Evolutionary conservation across 805 yeast genomes (phyloP).

Genomic region (Teunomyces stri): DNA sequence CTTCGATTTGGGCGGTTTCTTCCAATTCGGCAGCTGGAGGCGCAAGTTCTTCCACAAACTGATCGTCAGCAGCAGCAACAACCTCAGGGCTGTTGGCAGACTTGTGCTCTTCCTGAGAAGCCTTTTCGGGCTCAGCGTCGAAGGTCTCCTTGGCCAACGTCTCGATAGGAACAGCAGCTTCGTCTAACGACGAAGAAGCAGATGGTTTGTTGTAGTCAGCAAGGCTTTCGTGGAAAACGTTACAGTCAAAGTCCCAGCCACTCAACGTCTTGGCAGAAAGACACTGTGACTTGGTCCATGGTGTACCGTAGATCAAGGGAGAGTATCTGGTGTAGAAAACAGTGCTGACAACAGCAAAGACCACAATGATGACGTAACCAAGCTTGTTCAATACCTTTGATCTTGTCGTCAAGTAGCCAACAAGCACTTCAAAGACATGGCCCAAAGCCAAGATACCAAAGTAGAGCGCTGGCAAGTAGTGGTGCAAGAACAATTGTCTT

Average conservation of each 20-base stretch:
- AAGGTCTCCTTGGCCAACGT: slow-evolving; percentile 27
- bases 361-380: slow-evolving; percentile 45
- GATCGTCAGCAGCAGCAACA: not conserved
- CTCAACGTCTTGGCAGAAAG: slow-evolving; percentile 53
- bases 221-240: slow-evolving; percentile 41
- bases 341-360: slow-evolving; percentile 49
- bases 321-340: slow-evolving; percentile 60
- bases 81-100: not conserved
- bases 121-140: slow-evolving; percentile 4
- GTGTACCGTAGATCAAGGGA: slow-evolving; percentile 73
- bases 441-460: slow-evolving; percentile 78
- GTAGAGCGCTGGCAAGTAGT: slow-evolving; percentile 88
- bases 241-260: slow-evolving; percentile 91
- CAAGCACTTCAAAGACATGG: slow-evolving; percentile 58
- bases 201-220: slow-evolving; percentile 20
- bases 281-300: slow-evolving; percentile 77
- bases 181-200: slow-evolving; percentile 6
- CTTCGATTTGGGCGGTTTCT: slow-evolving; percentile 9
- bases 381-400: slow-evolving; percentile 41
- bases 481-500: slow-evolving; percentile 90
- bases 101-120: slow-evolving; percentile 6
- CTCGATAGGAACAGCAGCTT: slow-evolving; percentile 15
- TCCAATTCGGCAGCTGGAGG: slow-evolving; percentile 15
- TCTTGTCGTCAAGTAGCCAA: slow-evolving; percentile 36
- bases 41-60: slow-evolving; percentile 5